These are phyloP conservation scores for Pilaira anomala DNA, from an alignment of 192 early-diverging fungal species.

Conservation along the genomic window DNA sequence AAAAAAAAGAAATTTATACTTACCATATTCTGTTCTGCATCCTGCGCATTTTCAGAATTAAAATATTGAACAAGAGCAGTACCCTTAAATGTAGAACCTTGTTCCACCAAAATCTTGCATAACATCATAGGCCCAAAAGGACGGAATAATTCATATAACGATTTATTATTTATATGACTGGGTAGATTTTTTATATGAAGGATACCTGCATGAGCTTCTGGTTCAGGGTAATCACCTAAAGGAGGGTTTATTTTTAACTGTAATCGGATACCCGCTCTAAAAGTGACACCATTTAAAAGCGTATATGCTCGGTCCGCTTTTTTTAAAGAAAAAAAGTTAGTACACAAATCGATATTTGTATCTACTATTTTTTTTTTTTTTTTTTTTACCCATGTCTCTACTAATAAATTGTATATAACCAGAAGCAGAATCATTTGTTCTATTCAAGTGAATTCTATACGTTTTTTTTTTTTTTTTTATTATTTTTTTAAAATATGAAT, in stretches of 20 bases:
- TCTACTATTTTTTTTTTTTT: constrained; percentile 1
- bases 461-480: not conserved
- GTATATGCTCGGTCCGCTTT: constrained; percentile 45
- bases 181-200: constrained; percentile 37
- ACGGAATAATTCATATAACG: constrained; percentile 38
- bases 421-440: not conserved
- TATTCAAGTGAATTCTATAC: constrained; percentile 17
- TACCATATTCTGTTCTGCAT: constrained; percentile 36
- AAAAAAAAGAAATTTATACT: not conserved
- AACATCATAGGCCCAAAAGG: constrained; percentile 40
- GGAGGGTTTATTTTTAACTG: constrained; percentile 27
- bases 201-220: constrained; percentile 22
- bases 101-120: constrained; percentile 32
- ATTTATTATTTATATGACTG: constrained; percentile 22
- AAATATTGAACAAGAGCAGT: constrained; percentile 41
- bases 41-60: constrained; percentile 21
- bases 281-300: constrained; percentile 30
- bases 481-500: no score
- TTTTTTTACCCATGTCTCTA: constrained; percentile 28
- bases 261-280: constrained; percentile 20
- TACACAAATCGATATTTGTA: not conserved
- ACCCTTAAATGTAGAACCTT: constrained; percentile 29
- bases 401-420: constrained; percentile 31
- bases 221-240: constrained; percentile 25
- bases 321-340: not conserved